Evolutionary conservation across 2,329 filamentous ascomycete species (phyloP).

Genomic region (Diatrype stigma): DNA sequence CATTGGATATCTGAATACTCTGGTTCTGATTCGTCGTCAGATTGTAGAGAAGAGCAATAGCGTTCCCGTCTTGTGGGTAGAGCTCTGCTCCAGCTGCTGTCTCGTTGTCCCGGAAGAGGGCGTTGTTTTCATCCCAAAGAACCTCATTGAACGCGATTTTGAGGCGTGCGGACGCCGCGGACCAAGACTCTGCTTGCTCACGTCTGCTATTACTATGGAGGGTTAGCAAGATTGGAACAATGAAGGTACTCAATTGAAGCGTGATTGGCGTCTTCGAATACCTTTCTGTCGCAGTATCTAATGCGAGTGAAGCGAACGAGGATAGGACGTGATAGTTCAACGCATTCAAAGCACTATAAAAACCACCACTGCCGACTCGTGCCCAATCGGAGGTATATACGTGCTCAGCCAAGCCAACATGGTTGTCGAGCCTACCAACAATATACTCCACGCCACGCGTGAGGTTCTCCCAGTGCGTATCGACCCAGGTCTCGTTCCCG

Average conservation of each 20-base stretch:
- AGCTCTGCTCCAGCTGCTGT: conserved; percentile 32
- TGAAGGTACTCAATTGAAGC: no score
- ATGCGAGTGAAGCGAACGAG: conserved; percentile 16
- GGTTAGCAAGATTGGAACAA: not conserved
- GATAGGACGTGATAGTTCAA: conserved; percentile 26
- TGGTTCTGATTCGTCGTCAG: conserved; percentile 12
- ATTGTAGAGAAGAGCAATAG: conserved; percentile 37
- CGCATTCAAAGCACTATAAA: conserved; percentile 29
- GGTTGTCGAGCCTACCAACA: conserved; percentile 8
- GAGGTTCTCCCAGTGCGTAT: conserved; percentile 39
- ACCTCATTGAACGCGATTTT: conserved; percentile 37
- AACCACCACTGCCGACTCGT: conserved; percentile 23
- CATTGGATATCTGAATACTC: conserved; percentile 12
- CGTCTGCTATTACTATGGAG: not conserved
- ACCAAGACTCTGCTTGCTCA: conserved; percentile 7
- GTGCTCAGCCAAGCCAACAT: conserved; percentile 12
- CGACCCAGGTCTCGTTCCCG: conserved; percentile 38
- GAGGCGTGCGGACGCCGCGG: conserved; percentile 4
- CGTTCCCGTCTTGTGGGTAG: conserved; percentile 46
- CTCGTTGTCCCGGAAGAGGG: conserved; percentile 47
- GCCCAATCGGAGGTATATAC: conserved; percentile 26
- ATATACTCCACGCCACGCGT: conserved; percentile 25
- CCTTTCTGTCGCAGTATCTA: not conserved
- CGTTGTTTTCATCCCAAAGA: conserved; percentile 39
- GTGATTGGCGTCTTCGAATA: not conserved